Evolutionary conservation across 1,284 basidiomycete genomes (phyloP).

Genomic region (Meira miltonrushii): DNA sequence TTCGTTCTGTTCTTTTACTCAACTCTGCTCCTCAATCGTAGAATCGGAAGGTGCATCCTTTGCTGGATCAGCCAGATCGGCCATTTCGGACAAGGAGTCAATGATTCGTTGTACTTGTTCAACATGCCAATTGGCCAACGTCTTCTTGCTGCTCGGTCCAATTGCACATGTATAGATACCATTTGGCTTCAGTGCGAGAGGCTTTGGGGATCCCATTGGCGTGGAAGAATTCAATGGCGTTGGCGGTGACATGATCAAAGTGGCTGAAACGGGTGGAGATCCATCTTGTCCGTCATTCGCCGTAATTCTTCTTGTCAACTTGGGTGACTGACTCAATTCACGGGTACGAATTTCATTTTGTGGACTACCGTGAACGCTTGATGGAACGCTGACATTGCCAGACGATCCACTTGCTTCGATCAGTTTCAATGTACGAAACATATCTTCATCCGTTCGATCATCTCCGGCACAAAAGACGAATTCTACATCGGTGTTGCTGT

Average conservation of each 20-base stretch:
- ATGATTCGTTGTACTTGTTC: conserved; percentile 38
- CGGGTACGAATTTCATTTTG: background rate
- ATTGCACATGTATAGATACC: conserved; percentile 47
- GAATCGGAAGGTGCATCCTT: background rate
- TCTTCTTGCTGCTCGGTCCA: conserved; percentile 44
- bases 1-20: background rate
- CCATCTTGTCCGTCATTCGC: background rate
- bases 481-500: conserved; percentile 84
- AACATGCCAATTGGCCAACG: conserved; percentile 48
- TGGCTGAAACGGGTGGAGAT: background rate
- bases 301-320: background rate
- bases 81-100: conserved; percentile 43
- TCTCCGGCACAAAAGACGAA: conserved; percentile 97
- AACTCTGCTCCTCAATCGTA: background rate
- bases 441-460: conserved; percentile 70
- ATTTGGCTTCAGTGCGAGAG: conserved; percentile 19
- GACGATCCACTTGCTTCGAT: conserved; percentile 15
- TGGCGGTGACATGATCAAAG: conserved; percentile 29
- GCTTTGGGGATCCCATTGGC: conserved; percentile 25
- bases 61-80: conserved; percentile 17
- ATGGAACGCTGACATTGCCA: background rate
- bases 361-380: conserved; percentile 3
- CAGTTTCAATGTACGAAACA: conserved; percentile 42
- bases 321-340: background rate
- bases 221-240: conserved; percentile 27